These are phyloP conservation scores for Boletellus emodensis DNA, from an alignment of 768 basidiomycete species.

Conservation along the genomic window DNA sequence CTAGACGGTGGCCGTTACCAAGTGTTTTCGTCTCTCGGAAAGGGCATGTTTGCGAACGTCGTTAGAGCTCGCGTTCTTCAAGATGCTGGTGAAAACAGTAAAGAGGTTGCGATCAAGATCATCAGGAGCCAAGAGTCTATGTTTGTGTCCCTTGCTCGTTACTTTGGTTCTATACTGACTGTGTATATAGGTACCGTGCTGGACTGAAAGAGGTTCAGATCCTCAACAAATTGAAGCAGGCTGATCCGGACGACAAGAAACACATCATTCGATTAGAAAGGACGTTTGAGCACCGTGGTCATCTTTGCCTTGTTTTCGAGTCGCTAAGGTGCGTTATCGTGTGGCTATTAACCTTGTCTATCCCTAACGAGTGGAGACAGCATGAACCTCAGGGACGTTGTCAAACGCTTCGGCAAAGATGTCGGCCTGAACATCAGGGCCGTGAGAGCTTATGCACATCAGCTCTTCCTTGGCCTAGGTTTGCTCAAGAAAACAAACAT, in stretches of 20 bases:
- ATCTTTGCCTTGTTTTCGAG: slow-evolving; percentile 95
- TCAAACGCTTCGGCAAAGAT: slow-evolving; percentile 98
- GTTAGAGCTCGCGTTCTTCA: slow-evolving; percentile 82
- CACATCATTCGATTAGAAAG: slow-evolving; percentile 90
- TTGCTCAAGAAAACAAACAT: slow-evolving; percentile 85
- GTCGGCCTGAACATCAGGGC: slow-evolving; percentile 94
- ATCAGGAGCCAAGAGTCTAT: slow-evolving; percentile 94
- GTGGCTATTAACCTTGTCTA: slow-evolving; percentile 2
- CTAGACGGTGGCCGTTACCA: slow-evolving; percentile 91
- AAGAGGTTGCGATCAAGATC: slow-evolving; percentile 97
- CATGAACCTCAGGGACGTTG: slow-evolving; percentile 97
- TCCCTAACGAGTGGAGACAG: slow-evolving; percentile 38
- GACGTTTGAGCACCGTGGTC: slow-evolving; percentile 96
- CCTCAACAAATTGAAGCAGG: slow-evolving; percentile 77
- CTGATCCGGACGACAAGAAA: slow-evolving; percentile 96
- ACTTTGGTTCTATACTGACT: slow-evolving; percentile 4
- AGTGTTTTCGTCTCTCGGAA: slow-evolving; percentile 91
- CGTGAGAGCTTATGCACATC: slow-evolving; percentile 98
- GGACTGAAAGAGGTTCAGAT: slow-evolving; percentile 91
- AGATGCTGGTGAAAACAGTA: slow-evolving; percentile 50
- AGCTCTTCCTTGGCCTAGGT: slow-evolving; percentile 85
- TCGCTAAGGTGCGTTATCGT: slow-evolving; percentile 65
- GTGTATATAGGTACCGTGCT: slow-evolving; percentile 75
- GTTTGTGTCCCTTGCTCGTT: slow-evolving; percentile 45
- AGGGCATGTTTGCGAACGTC: slow-evolving; percentile 98